Base-by-base conservation (phyloP, 176 grass and related monocot species). In the Zea luxurians region DNA sequence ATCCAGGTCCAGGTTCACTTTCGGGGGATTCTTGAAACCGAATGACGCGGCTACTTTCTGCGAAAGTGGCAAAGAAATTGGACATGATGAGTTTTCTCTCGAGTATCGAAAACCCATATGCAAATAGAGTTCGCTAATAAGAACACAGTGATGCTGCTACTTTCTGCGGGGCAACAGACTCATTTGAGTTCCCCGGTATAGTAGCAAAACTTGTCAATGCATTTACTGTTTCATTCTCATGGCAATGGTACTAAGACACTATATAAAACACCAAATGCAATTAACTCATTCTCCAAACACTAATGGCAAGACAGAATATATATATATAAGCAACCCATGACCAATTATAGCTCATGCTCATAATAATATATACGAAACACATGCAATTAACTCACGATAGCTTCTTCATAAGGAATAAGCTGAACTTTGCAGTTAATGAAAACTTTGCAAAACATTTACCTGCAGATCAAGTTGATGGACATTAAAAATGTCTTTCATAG, bases 401-500 rank as follows among this genome's bases (percentile, higher is more conserved):
- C 27, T 27, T 27, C 27, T 27, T 27, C 27, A 27, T 27, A 27
- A 27, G 27, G 27, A 27, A 27, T n/a, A 64, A 60, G 8, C 10
- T 62, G 15, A 47, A 53, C 20, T 70, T 43, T 17, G 4, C 15
- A 71, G 4, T 48, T 58, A 4, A 47, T 49, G 40, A 34, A 21
- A 81, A 52, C 10, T 84, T 15, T 15, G 27, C 20, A 9, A 35
- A 65, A 65, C 35, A 58, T 57, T 64, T 94, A 98, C 95, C 95
- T 94, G 92, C 41, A 98, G 81, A 70, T 98, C 81, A 5, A 98
- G 91, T 41, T 88, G 88, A 74, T 94, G 95, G 71, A 94, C 92
- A 77, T 98, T 88, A 61, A 98, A 98, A 77, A 98, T 93, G 68
- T 87, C 84, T 79, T 92, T 94, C 95, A 98, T 92, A 17, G 91